Base-by-base conservation (phyloP, 805 yeast species). In the Schizosaccharomyces octosporus region DNA sequence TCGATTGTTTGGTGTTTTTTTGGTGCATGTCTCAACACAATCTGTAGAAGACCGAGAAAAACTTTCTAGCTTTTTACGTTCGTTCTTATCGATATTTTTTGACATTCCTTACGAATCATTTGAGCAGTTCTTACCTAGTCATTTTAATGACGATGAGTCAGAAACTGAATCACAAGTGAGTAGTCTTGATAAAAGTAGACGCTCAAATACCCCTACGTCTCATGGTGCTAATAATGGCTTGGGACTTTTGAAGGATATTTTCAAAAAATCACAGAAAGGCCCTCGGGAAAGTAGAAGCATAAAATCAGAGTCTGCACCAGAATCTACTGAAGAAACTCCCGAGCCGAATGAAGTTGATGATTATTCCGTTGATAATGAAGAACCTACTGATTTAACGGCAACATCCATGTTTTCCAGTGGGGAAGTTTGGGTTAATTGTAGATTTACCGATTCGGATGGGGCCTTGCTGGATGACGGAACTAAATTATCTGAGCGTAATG, bases 1-100 rank as follows among this genome's bases (percentile, higher is more conserved):
- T 63, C 78, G 79, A 63, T 76, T 93, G 64, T 76, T 85, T 3
- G 79, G 80, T 62, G 81, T 79, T 6, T 87, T 81, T 69, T 76
- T 90, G 65, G 77, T 77, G 66, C 80, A 81, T 66, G 79, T 82
- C 24, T 82, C 88, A 9, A 79, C 83, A 29, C 87, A 86, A 70
- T 87, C 96, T 1, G 79, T 79, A 27, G 78, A 80, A 64, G 97
- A 90, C 70, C 81, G 87, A 63, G 94, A 85, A 62, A 81, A 83
- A 66, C 76, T 89, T 69, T 80, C 78, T 63, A 81, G 79, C 48
- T 85, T 87, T 67, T 74, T 87, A 72, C 79, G 78, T 67, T 78
- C 81, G 11, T 88, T 90, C 66, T 67, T 87, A 42, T 77, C 84
- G 1, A 72, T 84, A 61, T 87, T 89, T 69, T 90, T 88, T 70